phyloP scores from a whole-genome alignment of 2,329 filamentous ascomycete species.

The Ramularia collo-cygni region DNA sequence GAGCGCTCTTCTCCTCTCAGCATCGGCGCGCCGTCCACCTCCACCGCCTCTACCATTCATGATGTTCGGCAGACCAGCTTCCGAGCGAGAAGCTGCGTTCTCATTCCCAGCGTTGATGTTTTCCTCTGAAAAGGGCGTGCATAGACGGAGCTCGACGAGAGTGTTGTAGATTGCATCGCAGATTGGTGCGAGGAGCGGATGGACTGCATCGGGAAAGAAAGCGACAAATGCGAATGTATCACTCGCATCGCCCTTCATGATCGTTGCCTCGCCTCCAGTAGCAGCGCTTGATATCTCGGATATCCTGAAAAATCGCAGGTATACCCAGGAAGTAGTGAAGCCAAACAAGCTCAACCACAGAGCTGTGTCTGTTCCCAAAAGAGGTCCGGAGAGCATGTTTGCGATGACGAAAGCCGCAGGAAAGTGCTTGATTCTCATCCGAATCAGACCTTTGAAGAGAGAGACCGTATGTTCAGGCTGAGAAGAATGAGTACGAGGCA shows the following conservation, averaged over 20 bases:
- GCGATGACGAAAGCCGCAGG: constrained; percentile 70
- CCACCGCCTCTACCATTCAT: constrained; percentile 44
- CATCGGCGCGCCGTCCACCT: constrained; percentile 63
- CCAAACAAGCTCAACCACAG: constrained; percentile 73
- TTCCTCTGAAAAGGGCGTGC: constrained; percentile 76
- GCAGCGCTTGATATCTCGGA: constrained; percentile 39
- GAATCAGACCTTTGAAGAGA: constrained; percentile 79
- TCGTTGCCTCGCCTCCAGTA: constrained; percentile 42
- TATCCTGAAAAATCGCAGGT: constrained; percentile 92
- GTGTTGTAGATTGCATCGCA: constrained; percentile 67
- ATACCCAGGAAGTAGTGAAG: constrained; percentile 85
- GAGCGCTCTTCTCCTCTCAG: constrained; percentile 79
- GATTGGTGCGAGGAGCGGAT: constrained; percentile 69
- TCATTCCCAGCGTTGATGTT: constrained; percentile 69
- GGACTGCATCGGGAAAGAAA: constrained; percentile 82
- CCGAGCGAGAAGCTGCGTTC: constrained; percentile 59
- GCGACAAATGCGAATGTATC: constrained; percentile 95
- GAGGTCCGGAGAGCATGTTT: constrained; percentile 57
- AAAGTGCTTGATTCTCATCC: constrained; percentile 78
- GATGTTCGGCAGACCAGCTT: constrained; percentile 54
- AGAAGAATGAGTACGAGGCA: too few relatives aligned
- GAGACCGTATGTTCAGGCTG: constrained; percentile 96
- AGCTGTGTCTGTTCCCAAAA: constrained; percentile 66
- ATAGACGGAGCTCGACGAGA: constrained; percentile 68
- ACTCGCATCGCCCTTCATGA: constrained; percentile 80